A percentile compares a stretch with the other conserved stretches of the same genome.
Conservation (phyloP, 2,329 filamentous ascomycete species). For the Fusarium sp. region DNA sequence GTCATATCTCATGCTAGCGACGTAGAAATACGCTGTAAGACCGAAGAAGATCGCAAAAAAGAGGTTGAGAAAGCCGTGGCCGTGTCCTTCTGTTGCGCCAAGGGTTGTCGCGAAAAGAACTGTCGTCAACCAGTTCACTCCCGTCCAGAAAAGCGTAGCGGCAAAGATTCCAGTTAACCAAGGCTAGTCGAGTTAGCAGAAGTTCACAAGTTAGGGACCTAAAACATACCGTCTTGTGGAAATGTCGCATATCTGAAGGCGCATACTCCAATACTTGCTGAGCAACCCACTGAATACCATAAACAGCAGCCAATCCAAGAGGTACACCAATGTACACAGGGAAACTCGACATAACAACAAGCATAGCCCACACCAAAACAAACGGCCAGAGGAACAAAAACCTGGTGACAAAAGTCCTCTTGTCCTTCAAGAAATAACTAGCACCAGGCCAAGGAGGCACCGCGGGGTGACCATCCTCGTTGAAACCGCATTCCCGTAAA, state of each 20-base stretch:
- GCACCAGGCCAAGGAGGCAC: slow-evolving; percentile 78
- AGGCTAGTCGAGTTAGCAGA: slow-evolving; percentile 64
- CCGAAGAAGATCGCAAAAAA: slow-evolving; percentile 72
- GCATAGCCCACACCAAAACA: slow-evolving; percentile 74
- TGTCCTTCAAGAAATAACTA: slow-evolving; percentile 79
- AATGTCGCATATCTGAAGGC: slow-evolving; percentile 85
- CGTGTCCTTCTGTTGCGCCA: slow-evolving; percentile 32
- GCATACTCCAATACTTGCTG: slow-evolving; percentile 84
- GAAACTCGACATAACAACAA: slow-evolving; percentile 79
- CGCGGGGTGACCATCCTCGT: slow-evolving; percentile 78
- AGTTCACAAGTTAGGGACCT: accelerated
- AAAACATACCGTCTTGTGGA: slow-evolving; percentile 83
- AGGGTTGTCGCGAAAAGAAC: slow-evolving; percentile 56
- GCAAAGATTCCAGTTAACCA: slow-evolving; percentile 96
- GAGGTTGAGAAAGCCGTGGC: slow-evolving; percentile 81
- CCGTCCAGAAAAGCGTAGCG: slow-evolving; percentile 83
- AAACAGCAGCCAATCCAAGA: slow-evolving; percentile 72
- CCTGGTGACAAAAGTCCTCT: slow-evolving; percentile 79
- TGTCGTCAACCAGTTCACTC: slow-evolving; percentile 77
- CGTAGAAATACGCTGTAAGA: slow-evolving; percentile 86
- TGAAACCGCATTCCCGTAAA: slow-evolving; percentile 85
- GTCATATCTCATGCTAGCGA: slow-evolving; percentile 85
- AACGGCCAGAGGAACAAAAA: slow-evolving; percentile 94
- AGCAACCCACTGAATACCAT: slow-evolving; percentile 79
- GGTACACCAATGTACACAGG: slow-evolving; percentile 83